Evolutionary conservation across 1,284 basidiomycete genomes (phyloP).

Genomic region (Pseudozyma pruni): DNA sequence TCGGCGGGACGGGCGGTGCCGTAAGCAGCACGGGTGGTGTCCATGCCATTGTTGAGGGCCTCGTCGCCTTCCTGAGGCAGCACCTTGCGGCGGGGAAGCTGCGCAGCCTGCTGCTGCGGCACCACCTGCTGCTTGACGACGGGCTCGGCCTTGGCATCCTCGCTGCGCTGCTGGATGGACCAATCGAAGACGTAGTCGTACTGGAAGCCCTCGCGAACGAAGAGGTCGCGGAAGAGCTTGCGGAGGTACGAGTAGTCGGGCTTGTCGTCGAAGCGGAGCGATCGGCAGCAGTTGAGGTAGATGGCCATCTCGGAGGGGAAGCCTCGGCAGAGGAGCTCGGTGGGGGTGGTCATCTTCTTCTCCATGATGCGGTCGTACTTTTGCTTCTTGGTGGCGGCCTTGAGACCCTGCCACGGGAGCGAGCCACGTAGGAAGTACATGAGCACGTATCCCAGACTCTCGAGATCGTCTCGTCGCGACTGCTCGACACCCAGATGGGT

Average conservation of each 20-base stretch:
- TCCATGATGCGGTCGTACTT: conserved; percentile 69
- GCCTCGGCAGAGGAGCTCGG: conserved; percentile 67
- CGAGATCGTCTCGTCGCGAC: conserved; percentile 67
- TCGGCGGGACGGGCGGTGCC: conserved; percentile 46
- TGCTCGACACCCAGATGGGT: conserved; percentile 88
- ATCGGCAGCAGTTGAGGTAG: conserved; percentile 69
- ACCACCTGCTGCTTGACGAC: conserved; percentile 46
- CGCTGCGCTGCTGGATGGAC: conserved; percentile 66
- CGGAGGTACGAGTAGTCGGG: conserved; percentile 68
- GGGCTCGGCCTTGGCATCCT: conserved; percentile 55
- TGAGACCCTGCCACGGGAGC: conserved; percentile 67
- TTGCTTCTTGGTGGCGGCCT: conserved; percentile 68
- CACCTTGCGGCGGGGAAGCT: conserved; percentile 66
- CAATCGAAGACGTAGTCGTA: conserved; percentile 69
- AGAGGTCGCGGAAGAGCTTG: conserved; percentile 69
- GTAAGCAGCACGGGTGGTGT: conserved; percentile 52
- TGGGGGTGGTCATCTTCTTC: conserved; percentile 69
- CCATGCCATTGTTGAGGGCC: conserved; percentile 48
- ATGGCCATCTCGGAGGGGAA: conserved; percentile 69
- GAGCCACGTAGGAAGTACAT: conserved; percentile 68
- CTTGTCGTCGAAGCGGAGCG: conserved; percentile 68
- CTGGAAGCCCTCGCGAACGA: conserved; percentile 68
- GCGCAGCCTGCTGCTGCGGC: conserved; percentile 50
- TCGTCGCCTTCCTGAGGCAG: conserved; percentile 57
- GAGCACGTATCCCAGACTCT: conserved; percentile 66